Conservation (phyloP, 1,139 yeast genomes). For the Cylindricascospora bacillispora region DNA sequence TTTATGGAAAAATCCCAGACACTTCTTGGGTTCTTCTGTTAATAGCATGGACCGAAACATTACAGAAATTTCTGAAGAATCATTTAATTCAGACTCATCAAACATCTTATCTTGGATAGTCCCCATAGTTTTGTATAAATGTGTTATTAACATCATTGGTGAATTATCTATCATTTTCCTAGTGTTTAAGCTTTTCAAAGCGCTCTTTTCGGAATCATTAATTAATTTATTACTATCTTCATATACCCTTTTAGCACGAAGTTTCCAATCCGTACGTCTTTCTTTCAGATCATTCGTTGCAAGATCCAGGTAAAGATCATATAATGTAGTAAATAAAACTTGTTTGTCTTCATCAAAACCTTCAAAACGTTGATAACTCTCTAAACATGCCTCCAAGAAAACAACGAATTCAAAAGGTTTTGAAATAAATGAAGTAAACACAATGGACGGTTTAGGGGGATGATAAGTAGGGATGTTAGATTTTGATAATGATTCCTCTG, state of each 20-base stretch:
- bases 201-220: slow-evolving; percentile 3
- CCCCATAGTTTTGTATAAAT: slow-evolving; percentile 32
- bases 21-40: slow-evolving; percentile 43
- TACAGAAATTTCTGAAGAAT: slow-evolving; percentile 26
- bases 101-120: neutral
- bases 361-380: slow-evolving; percentile 63
- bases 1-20: slow-evolving; percentile 42
- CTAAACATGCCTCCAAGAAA: slow-evolving; percentile 86
- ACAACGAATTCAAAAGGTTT: slow-evolving; percentile 84
- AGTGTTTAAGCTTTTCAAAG: too few relatives aligned
- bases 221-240: slow-evolving; percentile 27
- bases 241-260: slow-evolving; percentile 48
- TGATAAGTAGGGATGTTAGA: slow-evolving; percentile 54
- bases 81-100: slow-evolving; percentile 18
- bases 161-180: slow-evolving; percentile 38
- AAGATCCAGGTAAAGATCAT: slow-evolving; percentile 65
- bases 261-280: slow-evolving; percentile 40
- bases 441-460: slow-evolving; percentile 83
- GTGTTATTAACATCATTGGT: slow-evolving; percentile 51
- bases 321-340: slow-evolving; percentile 64
- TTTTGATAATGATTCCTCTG: neutral
- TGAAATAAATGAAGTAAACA: slow-evolving; percentile 73
- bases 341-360: slow-evolving; percentile 56
- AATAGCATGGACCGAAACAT: slow-evolving; percentile 53
- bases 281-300: slow-evolving; percentile 33